Conservation (phyloP, 805 yeast species). For the Schwanniomyces sp. region DNA sequence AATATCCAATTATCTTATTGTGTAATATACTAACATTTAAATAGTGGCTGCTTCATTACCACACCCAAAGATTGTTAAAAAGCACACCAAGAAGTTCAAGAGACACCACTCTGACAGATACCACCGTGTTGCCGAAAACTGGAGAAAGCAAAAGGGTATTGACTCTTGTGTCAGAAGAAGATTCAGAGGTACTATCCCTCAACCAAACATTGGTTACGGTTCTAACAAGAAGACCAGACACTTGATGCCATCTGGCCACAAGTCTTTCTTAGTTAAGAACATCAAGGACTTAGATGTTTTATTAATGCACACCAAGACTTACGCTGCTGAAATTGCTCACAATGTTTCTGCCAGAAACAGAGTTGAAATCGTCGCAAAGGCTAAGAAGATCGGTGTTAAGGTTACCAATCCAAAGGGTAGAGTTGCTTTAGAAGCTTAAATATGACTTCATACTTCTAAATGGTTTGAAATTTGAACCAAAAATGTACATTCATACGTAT, state of each 20-base stretch:
- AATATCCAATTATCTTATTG: not conserved
- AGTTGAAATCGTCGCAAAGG: conserved; percentile 92
- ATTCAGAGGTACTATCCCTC: conserved; percentile 98
- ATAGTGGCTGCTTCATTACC: conserved; percentile 93
- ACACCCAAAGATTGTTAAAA: conserved; percentile 99
- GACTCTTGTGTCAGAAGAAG: conserved; percentile 99
- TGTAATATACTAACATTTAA: conserved; percentile 14
- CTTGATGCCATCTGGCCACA: conserved; percentile 97
- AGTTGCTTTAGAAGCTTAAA: conserved; percentile 95
- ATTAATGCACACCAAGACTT: conserved; percentile 95
- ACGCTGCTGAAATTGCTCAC: conserved; percentile 99
- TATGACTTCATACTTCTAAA: conserved; percentile 15
- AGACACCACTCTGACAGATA: conserved; percentile 99
- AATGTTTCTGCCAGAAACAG: conserved; percentile 98
- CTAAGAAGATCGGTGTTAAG: conserved; percentile 97
- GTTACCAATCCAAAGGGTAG: conserved; percentile 99
- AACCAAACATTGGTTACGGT: conserved; percentile 99
- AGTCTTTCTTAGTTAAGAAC: conserved; percentile 92
- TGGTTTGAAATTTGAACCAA: conserved; percentile 8
- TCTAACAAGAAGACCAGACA: conserved; percentile 98
- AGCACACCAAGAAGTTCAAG: conserved; percentile 98
- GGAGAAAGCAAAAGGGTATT: conserved; percentile 99
- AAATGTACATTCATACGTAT: conserved; percentile 13
- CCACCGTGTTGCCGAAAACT: conserved; percentile 96
- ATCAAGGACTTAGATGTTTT: conserved; percentile 90